Base-by-base conservation (phyloP, 371 early-diverging fungal species). In the Mortierella sp. region DNA sequence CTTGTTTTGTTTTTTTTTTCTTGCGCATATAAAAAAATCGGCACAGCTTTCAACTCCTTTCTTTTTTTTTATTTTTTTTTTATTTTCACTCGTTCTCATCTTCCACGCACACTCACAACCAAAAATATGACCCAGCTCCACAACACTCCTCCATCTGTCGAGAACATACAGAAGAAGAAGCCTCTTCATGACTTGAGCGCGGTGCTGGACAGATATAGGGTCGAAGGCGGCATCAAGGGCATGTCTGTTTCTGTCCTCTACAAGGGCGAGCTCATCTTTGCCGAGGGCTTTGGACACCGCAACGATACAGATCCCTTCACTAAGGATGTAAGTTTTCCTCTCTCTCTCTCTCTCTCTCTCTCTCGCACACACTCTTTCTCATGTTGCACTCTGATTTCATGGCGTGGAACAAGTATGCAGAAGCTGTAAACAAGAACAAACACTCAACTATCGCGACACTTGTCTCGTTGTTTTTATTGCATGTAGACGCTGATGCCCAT, bases 241-340 rank as follows among this genome's bases (percentile, higher is more conserved):
- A 77, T 77, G 77, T 64, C 75, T 48, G 82, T 81, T 10, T 74
- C 77, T 11, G 54, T 81, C 34, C 46, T 74, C 21, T 71, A 81
- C 72, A 81, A 74, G 44, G 82, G 77, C 50, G 71, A 77, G 51
- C 48, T 81, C 37, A 71, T 81, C 71, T 81, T 61, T 74, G 82
- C 82, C 6, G 48, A 77, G 21, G 82, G 77, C 0, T 77, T 81
- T 64, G 82, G 82, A 59, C 48, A 37, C 5, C 69, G 82, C 16
- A 81, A 81, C n/a, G 78, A 77, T 13, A 55, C 37, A 0, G 70
- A 80, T 8, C 77, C 82, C 0, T 77, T 77, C 46, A 77, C 77
- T 11, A 50, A 48, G 34, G 78, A 81, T 50, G 82, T 77, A 81
- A 1, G 21, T 54, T 40, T 34, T 13, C 28, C 14, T 14, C 31